A percentile compares a stretch with the other conserved stretches of the same genome.
These are phyloP conservation scores for Conticribra guillardii DNA, from an alignment of 108 stramenopile genomes.

Conservation along the genomic window DNA sequence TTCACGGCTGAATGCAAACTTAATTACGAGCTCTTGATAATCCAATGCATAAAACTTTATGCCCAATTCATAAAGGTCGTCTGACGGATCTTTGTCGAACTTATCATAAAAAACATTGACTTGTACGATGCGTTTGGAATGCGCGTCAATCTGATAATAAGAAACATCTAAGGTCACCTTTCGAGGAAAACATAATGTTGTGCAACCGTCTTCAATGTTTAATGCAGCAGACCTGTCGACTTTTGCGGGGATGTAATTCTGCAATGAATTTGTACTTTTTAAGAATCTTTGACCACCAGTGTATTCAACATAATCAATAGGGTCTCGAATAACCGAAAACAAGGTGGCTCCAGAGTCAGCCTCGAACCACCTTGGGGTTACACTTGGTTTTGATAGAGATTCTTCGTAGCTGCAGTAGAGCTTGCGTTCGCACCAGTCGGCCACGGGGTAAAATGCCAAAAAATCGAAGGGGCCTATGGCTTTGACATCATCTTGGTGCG, in stretches of 20 bases:
- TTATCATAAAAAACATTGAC: constrained; percentile 58
- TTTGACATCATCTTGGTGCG: constrained; percentile 75
- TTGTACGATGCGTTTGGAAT: constrained; percentile 70
- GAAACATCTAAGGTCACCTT: constrained; percentile 64
- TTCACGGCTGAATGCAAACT: constrained; percentile 72
- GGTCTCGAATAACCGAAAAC: constrained; percentile 72
- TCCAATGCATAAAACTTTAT: constrained; percentile 71
- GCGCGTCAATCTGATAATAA: constrained; percentile 72
- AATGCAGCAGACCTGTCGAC: constrained; percentile 65
- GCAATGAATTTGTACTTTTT: constrained; percentile 44
- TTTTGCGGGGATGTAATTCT: constrained; percentile 72
- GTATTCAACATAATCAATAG: constrained; percentile 72
- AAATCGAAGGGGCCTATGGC: constrained; percentile 69
- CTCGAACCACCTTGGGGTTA: constrained; percentile 84
- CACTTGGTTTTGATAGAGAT: constrained; percentile 47
- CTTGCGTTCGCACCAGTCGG: constrained; percentile 75
- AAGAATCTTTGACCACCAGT: constrained; percentile 59
- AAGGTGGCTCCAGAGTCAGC: constrained; percentile 56
- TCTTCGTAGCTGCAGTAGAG: constrained; percentile 73
- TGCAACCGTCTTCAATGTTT: constrained; percentile 53
- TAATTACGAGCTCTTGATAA: constrained; percentile 81
- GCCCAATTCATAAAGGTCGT: constrained; percentile 59
- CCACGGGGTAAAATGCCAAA: constrained; percentile 60
- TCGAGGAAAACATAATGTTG: constrained; percentile 70
- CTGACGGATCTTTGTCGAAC: constrained; percentile 68